A percentile compares a stretch with the other conserved stretches of the same genome.
phyloP scores from a whole-genome alignment of 2,329 filamentous ascomycete species.

The Cucurbitaria berberidis region DNA sequence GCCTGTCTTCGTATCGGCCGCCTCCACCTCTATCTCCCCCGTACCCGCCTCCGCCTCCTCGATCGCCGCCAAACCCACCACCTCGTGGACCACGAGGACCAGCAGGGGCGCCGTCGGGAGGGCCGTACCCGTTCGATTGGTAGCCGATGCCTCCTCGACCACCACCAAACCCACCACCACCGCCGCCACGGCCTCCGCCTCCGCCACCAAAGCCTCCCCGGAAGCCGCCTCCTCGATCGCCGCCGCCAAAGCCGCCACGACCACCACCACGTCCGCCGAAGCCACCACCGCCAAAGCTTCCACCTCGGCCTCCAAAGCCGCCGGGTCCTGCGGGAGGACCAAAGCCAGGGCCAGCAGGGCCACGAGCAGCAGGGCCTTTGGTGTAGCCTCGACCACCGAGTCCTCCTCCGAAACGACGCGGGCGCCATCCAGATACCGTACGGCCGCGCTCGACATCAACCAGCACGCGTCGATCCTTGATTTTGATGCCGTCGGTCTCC shows the following conservation, averaged over 20 bases:
- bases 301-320: slow-evolving; percentile 58
- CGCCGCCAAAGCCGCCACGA: slow-evolving; percentile 56
- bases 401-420: slow-evolving; percentile 87
- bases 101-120: slow-evolving; percentile 57
- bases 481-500: slow-evolving; percentile 83
- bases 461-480: slow-evolving; percentile 89
- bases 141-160: slow-evolving; percentile 56
- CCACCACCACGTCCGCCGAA: slow-evolving; percentile 57
- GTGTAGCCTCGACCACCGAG: slow-evolving; percentile 93
- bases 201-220: slow-evolving; percentile 58
- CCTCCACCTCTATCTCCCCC: slow-evolving; percentile 40
- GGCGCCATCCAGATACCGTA: slow-evolving; percentile 92
- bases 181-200: slow-evolving; percentile 48
- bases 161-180: slow-evolving; percentile 42
- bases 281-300: slow-evolving; percentile 58
- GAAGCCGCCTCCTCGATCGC: slow-evolving; percentile 54
- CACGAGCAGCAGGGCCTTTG: slow-evolving; percentile 74
- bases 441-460: slow-evolving; percentile 96
- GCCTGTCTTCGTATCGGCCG: slow-evolving; percentile 20
- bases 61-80: slow-evolving; percentile 48
- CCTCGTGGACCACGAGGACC: slow-evolving; percentile 53
- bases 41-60: slow-evolving; percentile 36
- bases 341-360: slow-evolving; percentile 70
- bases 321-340: slow-evolving; percentile 62
- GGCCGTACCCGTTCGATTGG: slow-evolving; percentile 50